These are phyloP conservation scores for Nemania sp. DNA, from an alignment of 2,329 filamentous ascomycete genomes.

Conservation along the genomic window DNA sequence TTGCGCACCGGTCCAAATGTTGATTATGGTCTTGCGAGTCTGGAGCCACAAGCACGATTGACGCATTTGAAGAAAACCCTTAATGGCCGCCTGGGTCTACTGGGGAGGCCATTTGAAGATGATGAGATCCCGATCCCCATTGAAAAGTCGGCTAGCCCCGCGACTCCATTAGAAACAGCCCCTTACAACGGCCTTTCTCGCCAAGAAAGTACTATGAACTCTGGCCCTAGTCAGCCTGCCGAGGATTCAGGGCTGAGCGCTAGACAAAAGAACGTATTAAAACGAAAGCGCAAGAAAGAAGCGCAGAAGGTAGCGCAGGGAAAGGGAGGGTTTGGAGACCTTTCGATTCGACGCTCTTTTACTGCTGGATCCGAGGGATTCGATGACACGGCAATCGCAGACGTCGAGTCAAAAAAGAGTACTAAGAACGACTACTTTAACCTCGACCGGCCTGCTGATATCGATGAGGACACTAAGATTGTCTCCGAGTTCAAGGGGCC, in stretches of 20 bases:
- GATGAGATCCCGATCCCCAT: constrained; percentile 70
- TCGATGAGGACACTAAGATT: constrained; percentile 89
- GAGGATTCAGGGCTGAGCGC: constrained; percentile 82
- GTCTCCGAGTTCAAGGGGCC: constrained; percentile 95
- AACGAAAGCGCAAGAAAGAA: constrained; percentile 89
- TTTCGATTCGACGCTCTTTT: constrained; percentile 68
- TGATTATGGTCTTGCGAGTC: constrained; percentile 78
- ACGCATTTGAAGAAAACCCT: constrained; percentile 90
- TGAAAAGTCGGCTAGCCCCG: constrained; percentile 56
- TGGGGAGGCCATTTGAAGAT: constrained; percentile 83
- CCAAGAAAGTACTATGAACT: constrained; percentile 43
- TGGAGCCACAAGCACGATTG: constrained; percentile 81
- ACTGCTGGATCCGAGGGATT: constrained; percentile 64
- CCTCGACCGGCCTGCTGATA: constrained; percentile 73
- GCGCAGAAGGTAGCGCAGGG: constrained; percentile 82
- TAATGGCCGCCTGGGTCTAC: constrained; percentile 76
- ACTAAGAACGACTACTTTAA: constrained; percentile 85
- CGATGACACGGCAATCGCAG: constrained; percentile 60
- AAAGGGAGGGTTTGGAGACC: constrained; percentile 86
- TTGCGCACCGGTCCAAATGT: constrained; percentile 78
- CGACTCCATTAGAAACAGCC: constrained; percentile 49
- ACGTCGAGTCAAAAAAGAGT: constrained; percentile 60
- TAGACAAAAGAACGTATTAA: constrained; percentile 90
- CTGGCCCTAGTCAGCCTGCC: constrained; percentile 45
- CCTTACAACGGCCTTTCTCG: constrained; percentile 39